phyloP scores from a whole-genome alignment of 257 asterid genomes.

The Scutellaria galericulata region DNA sequence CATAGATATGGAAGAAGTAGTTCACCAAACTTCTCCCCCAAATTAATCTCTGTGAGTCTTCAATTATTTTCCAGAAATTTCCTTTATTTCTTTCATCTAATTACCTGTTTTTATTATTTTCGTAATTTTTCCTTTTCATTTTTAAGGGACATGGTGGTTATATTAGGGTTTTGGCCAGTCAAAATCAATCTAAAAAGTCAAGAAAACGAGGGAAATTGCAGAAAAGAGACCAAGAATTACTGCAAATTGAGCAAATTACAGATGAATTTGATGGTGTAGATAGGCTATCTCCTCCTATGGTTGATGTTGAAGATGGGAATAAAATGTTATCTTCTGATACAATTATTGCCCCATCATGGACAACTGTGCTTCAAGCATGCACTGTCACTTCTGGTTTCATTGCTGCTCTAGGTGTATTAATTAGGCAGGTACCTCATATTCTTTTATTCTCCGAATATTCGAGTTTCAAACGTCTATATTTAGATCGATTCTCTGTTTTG shows the following conservation, averaged over 20 bases:
- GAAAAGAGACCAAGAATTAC: constrained; percentile 37
- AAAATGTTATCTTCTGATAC: constrained; percentile 24
- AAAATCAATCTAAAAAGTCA: constrained; percentile 54
- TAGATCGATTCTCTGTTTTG: too few species aligned
- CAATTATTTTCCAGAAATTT: constrained; percentile 11
- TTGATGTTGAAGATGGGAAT: constrained; percentile 42
- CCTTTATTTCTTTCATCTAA: not conserved
- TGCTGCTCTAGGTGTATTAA: constrained; percentile 61
- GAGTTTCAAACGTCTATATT: too few species aligned
- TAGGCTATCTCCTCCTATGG: constrained; percentile 18
- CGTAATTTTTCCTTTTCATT: not conserved
- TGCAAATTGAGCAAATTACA: constrained; percentile 34
- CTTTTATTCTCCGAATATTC: too few species aligned
- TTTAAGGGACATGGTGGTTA: constrained; percentile 47
- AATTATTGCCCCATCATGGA: constrained; percentile 54
- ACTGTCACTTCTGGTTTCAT: constrained; percentile 65
- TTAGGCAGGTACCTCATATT: constrained; percentile 66
- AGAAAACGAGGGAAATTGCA: constrained; percentile 45
- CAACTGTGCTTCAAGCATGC: constrained; percentile 87
- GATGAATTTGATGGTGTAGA: constrained; percentile 41
- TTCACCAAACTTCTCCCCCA: constrained; percentile 37
- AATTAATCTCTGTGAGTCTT: constrained; percentile 56
- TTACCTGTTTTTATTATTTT: not conserved
- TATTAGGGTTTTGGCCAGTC: constrained; percentile 52
- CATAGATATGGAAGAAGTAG: constrained; percentile 37